These are phyloP conservation scores for Clonostachys byssicola DNA, from an alignment of 2,329 filamentous ascomycete genomes.

Conservation along the genomic window DNA sequence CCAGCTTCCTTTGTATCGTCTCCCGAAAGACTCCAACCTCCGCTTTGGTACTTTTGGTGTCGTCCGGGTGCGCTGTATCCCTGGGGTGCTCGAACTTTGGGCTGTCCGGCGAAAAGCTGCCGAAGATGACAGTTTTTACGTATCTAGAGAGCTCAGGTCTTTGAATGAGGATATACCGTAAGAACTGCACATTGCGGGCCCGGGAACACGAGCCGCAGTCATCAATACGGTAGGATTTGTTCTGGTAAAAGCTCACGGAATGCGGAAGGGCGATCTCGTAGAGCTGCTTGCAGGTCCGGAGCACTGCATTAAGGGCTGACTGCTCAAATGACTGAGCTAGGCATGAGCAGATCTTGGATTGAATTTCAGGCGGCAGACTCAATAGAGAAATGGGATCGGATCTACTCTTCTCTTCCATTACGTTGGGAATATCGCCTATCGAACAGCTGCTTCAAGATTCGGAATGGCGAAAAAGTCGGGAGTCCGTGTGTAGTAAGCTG, in stretches of 20 bases:
- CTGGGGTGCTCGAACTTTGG: neutral
- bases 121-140: neutral
- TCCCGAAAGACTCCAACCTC: too few species aligned
- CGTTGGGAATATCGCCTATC: too few species aligned
- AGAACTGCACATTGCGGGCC: too few species aligned
- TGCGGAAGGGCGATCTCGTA: neutral
- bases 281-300: neutral
- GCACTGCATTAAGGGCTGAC: neutral
- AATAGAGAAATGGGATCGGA: neutral
- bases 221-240: too few species aligned
- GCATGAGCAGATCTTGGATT: neutral
- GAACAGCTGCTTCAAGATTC: too few species aligned
- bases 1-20: neutral
- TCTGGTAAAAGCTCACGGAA: neutral
- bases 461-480: too few species aligned
- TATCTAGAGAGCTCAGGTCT: neutral
- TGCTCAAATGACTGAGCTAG: neutral
- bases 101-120: neutral
- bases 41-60: neutral
- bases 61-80: neutral
- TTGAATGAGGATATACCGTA: neutral
- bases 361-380: neutral
- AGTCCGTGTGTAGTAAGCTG: too few species aligned
- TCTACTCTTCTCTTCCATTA: too few species aligned
- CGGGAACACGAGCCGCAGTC: too few species aligned